These are phyloP conservation scores for Cladophialophora chaetospira DNA, from an alignment of 2,329 filamentous ascomycete species.

Conservation along the genomic window DNA sequence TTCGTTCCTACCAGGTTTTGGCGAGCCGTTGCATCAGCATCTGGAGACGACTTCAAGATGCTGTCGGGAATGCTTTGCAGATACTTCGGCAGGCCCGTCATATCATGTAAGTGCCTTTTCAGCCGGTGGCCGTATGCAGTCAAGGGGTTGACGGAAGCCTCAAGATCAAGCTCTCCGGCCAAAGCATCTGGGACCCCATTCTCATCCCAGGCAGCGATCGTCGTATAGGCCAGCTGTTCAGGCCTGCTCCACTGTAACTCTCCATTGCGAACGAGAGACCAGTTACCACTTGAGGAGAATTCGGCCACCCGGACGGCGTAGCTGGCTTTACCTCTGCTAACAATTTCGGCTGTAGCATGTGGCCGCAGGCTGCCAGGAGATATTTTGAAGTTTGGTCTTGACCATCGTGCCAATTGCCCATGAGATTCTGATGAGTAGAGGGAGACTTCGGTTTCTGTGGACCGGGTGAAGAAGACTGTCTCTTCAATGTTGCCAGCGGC, in stretches of 20 bases:
- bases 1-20: conserved; percentile 90
- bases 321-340: conserved; percentile 66
- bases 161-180: conserved; percentile 78
- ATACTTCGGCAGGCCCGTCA: conserved; percentile 74
- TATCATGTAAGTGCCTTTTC: conserved; percentile 75
- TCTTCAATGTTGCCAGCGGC: conserved; percentile 74
- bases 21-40: conserved; percentile 39
- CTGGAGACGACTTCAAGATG: conserved; percentile 50
- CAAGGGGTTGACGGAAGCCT: conserved; percentile 78
- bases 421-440: conserved; percentile 77
- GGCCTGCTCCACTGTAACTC: conserved; percentile 76
- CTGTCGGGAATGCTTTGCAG: conserved; percentile 68
- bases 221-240: conserved; percentile 78
- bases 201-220: conserved; percentile 79
- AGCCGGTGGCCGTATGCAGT: conserved; percentile 87
- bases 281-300: conserved; percentile 68
- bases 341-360: conserved; percentile 75
- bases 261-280: conserved; percentile 82
- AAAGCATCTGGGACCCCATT: conserved; percentile 72
- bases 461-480: conserved; percentile 85
- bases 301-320: conserved; percentile 79
- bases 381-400: conserved; percentile 49
- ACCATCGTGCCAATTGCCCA: conserved; percentile 74
- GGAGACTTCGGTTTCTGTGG: conserved; percentile 72
- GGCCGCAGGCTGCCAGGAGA: conserved; percentile 40